Percentiles rank a stretch among this genome's conserved stretches.
phyloP scores from a whole-genome alignment of 106 monocot genomes.

The Posidonia australis region DNA sequence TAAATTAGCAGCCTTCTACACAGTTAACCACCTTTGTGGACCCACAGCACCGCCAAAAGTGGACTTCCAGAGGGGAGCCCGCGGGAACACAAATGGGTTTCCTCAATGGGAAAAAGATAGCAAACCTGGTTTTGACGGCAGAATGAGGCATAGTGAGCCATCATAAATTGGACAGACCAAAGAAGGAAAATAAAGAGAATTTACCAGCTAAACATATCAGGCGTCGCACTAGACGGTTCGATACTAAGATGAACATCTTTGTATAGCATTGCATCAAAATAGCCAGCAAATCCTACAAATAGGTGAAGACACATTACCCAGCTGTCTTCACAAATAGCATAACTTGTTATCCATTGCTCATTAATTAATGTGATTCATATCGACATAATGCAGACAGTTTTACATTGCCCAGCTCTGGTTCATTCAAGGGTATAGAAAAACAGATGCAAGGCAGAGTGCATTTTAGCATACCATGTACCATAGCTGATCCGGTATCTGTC shows the following conservation, averaged over 20 bases:
- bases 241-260: constrained; percentile 93
- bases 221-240: constrained; percentile 73
- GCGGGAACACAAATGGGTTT: constrained; percentile 43
- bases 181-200: not conserved
- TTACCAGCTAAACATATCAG: constrained; percentile 98
- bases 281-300: constrained; percentile 82
- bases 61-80: constrained; percentile 51
- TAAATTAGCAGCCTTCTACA: no score
- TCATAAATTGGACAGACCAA: not conserved
- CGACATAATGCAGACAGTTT: no score
- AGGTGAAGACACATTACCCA: not conserved
- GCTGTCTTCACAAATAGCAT: no score
- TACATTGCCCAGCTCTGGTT: no score
- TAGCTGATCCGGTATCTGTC: constrained; percentile 57
- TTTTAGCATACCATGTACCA: constrained; percentile 59
- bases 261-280: constrained; percentile 71
- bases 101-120: constrained; percentile 79
- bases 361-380: no score
- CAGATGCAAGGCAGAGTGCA: not conserved
- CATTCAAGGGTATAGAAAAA: not conserved
- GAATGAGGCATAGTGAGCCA: not conserved
- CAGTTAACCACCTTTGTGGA: constrained; percentile 55
- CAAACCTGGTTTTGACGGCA: constrained; percentile 46
- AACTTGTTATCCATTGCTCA: no score
- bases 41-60: constrained; percentile 75